Percentiles rank a stretch among this genome's conserved stretches.
Evolutionary conservation across 768 basidiomycete species (phyloP).

Genomic region (Leccinellum luteum): DNA sequence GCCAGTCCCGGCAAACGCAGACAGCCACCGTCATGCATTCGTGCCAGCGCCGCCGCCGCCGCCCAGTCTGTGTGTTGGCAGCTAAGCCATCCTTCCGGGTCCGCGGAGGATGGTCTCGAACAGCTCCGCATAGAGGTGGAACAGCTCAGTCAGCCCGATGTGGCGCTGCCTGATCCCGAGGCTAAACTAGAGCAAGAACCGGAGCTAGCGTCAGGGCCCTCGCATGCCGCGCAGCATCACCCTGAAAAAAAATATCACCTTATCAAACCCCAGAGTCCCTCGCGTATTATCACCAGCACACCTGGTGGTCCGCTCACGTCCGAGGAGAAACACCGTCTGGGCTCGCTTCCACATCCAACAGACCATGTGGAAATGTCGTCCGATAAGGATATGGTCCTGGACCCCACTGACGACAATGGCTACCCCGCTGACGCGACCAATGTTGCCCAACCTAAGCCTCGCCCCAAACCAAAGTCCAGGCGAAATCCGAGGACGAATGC

Average conservation of each 20-base stretch:
- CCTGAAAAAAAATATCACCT: neutral
- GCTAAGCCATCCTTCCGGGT: constrained; percentile 13
- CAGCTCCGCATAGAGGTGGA: constrained; percentile 17
- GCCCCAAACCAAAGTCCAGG: constrained; percentile 13
- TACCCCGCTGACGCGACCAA: neutral
- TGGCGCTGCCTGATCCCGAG: constrained; percentile 4
- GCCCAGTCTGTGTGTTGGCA: neutral
- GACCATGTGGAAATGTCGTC: neutral
- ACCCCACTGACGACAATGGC: neutral
- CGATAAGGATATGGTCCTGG: constrained; percentile 2
- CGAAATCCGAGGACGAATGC: constrained; percentile 29
- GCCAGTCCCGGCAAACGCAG: constrained; percentile 15
- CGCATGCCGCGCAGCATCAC: neutral
- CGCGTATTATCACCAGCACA: neutral
- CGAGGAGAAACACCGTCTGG: neutral
- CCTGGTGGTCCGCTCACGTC: neutral
- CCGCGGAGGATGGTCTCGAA: constrained; percentile 27
- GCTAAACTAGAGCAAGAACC: neutral
- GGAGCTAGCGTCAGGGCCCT: neutral
- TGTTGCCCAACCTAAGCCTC: neutral
- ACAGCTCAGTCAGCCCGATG: constrained; percentile 13
- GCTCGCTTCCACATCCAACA: neutral
- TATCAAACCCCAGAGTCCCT: neutral
- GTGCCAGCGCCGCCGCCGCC: neutral
- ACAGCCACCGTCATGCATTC: constrained; percentile 2